Evolutionary conservation across 805 yeast species (phyloP), one percentile per base, ranked within the genome.

Genomic region (Myxozyma kluyveri): DNA sequence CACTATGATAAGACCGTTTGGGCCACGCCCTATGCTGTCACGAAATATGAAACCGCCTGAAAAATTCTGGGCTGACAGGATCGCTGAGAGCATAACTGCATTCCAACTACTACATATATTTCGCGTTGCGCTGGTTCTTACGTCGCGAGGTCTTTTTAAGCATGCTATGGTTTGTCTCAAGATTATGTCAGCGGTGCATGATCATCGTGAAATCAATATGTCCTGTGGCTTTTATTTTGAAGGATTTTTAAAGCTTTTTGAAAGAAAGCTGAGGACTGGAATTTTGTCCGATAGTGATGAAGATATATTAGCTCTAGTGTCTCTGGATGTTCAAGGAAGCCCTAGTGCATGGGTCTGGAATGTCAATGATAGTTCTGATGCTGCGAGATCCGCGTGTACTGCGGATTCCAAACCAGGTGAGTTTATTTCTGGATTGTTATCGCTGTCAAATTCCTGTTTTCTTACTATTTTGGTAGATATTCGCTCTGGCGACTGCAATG

Each of bases 251-350:
- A 44, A 23, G 3, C 49, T 33, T 22, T 39, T 24, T 21, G 36
- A 42, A 17, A 10, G 45, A 18, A 42, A 26, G n/a, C 23, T 9
- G 12, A 12, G 19, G 27, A 7, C 22, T 12, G 41, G 45, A 17
- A 50, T 36, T 32, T 22, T 26, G 17, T 22, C 51, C 24, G 60
- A 52, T 31, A 40, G 46, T 4, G 60, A 56, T 31, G 60, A 56
- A 33, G 51, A 41, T 37, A 18, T 50, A 43, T 6, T 50, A 23
- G 59, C 59, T 37, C 24, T 52, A 37, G 23, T 59, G 12, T 57
- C 78, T 68, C 82, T 79, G 66, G 60, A 80, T 81, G 41, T 79
- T 68, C 60, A 56, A 32, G 59, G 52, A 6, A 36, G 42, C 21
- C 18, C 60, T 26, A 47, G 46, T 19, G 37, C 52, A 5, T 56